Evolutionary conservation across 352 stramenopile genomes (phyloP), one percentile per base, ranked within the genome.

Genomic region (Pythium rishiriense): DNA sequence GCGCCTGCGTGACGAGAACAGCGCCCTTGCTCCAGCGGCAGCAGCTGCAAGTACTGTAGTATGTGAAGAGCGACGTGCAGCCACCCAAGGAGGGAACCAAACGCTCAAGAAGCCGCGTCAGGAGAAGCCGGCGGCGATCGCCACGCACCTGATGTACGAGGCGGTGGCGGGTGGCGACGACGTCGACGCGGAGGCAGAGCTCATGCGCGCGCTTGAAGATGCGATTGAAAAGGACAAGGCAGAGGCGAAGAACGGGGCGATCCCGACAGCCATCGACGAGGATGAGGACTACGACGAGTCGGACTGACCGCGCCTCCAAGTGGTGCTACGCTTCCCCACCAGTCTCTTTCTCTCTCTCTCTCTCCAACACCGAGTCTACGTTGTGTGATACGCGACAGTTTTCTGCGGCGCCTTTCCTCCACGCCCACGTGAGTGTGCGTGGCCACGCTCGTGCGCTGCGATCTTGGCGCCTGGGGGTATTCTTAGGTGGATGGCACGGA

Each of bases 241-340:
- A 6, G 49, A 26, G 12, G 26, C 31, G 1, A 42, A 26, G 17
- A 48, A 57, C 25, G 22, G n/a, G 19, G 28, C 46, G n/a, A 41
- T 59, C 22, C 26, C 37, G 26, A 58, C 15, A n/a, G 17, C 42
- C 31, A 43, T 67, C 17, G 50, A 61, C 26, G 66, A 61, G n/a
- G 67, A 72, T 25, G 66, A 74, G 39, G 70, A 77, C 51, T 72
- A 77, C 54, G 60, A 77, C 58, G 69, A 71, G 41, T 71, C 64
- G 2, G 64, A 77, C 29, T 64, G 29, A 61, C 10, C 28, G 12
- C 10, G 52, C 35, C 28, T 43, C 29, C 5, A n/a, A n/a, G n/a
- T n/a, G n/a, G n/a, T n/a, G n/a, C n/a, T n/a, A n/a, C n/a, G n/a
- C n/a, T n/a, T n/a, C n/a, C n/a, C n/a, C n/a, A n/a, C n/a, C n/a